phyloP scores from a whole-genome alignment of 2,329 filamentous ascomycete species.

The Paecilomyces fulvus region DNA sequence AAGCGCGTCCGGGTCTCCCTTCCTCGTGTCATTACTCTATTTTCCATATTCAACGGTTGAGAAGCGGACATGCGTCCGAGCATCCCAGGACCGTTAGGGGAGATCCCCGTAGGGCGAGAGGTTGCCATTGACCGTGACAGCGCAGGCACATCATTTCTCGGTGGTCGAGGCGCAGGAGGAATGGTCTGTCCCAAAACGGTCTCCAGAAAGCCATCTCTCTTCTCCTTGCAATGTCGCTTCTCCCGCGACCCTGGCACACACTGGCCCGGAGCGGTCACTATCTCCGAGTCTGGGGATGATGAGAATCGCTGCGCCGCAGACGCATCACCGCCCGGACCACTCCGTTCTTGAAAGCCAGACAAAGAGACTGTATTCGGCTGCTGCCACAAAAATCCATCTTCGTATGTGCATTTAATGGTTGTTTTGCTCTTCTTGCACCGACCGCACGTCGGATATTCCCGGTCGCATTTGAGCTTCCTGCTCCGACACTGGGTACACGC shows the following conservation, averaged over 20 bases:
- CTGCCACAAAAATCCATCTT: slow-evolving; percentile 33
- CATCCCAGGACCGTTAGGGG: slow-evolving; percentile 5
- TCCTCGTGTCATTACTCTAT: slow-evolving; percentile 28
- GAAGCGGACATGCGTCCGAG: slow-evolving; percentile 19
- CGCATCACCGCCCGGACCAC: slow-evolving; percentile 2
- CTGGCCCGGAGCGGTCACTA: slow-evolving; percentile 19
- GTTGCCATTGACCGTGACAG: neutral
- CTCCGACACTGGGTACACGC: slow-evolving; percentile 35
- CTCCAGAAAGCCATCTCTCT: slow-evolving; percentile 23
- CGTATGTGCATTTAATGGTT: slow-evolving; percentile 30
- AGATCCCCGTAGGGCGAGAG: neutral
- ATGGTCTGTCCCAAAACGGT: slow-evolving; percentile 16
- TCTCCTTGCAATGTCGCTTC: slow-evolving; percentile 11
- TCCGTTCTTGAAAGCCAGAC: slow-evolving; percentile 14
- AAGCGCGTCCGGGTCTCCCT: slow-evolving; percentile 34
- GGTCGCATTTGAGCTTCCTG: slow-evolving; percentile 36
- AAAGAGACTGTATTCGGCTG: slow-evolving; percentile 26
- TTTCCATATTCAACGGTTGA: slow-evolving; percentile 24
- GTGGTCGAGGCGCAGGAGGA: slow-evolving; percentile 3
- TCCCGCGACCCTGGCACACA: slow-evolving; percentile 4
- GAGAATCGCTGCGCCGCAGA: slow-evolving; percentile 2
- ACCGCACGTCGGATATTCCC: slow-evolving; percentile 32
- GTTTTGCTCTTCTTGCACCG: slow-evolving; percentile 31
- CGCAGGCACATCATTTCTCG: neutral
- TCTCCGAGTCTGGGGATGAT: slow-evolving; percentile 15